phyloP scores from a whole-genome alignment of 169 alveolate genomes.

The Eimeria sp. region DNA sequence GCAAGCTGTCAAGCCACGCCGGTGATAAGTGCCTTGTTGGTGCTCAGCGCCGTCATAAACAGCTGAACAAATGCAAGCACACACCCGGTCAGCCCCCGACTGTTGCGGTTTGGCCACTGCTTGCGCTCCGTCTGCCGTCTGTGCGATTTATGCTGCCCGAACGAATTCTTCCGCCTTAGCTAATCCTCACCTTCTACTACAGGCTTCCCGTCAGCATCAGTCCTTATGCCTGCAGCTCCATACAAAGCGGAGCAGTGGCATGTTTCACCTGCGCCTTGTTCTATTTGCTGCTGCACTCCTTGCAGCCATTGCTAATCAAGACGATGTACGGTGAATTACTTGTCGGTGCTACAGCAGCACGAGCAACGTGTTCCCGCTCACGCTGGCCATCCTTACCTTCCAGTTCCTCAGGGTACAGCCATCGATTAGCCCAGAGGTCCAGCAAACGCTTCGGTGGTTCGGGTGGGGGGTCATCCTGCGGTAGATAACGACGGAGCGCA shows the following conservation, averaged over 20 bases:
- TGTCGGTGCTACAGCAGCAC: neutral
- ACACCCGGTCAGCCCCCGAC: neutral
- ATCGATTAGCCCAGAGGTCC: constrained; percentile 94
- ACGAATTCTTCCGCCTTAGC: neutral
- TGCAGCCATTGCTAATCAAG: neutral
- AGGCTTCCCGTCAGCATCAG: constrained; percentile 46
- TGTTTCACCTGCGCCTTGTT: neutral
- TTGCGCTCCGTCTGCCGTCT: neutral
- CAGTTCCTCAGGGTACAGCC: constrained; percentile 92
- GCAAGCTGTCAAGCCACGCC: constrained; percentile 87
- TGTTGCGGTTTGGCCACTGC: neutral
- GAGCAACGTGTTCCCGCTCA: constrained; percentile 66
- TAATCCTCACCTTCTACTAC: constrained; percentile 44
- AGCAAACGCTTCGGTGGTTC: constrained; percentile 84
- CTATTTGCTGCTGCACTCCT: neutral
- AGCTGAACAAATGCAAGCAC: constrained; percentile 77
- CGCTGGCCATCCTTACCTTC: constrained; percentile 85
- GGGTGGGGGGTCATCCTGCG: constrained; percentile 79
- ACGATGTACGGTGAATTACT: neutral
- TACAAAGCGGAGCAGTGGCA: neutral
- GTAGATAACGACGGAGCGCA: neutral
- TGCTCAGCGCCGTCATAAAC: constrained; percentile 86
- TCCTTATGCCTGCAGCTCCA: constrained; percentile 49
- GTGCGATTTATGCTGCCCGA: neutral
- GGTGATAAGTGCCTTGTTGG: constrained; percentile 88